Evolutionary conservation across 805 yeast genomes (phyloP).

Genomic region (Candida oleophila): DNA sequence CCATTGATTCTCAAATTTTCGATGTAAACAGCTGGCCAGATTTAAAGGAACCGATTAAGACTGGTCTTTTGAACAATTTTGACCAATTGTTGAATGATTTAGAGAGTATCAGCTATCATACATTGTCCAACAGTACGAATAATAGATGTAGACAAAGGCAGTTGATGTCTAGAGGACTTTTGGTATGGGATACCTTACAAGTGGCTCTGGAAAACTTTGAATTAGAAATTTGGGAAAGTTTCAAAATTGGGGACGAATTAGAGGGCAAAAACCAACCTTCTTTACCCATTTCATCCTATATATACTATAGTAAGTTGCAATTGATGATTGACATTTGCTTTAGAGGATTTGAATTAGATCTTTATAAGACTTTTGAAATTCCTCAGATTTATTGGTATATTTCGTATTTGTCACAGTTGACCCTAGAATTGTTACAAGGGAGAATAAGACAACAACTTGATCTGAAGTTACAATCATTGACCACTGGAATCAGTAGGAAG

Average conservation of each 20-base stretch:
- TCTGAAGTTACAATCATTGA: constrained; percentile 32
- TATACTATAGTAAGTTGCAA: constrained; percentile 62
- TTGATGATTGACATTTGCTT: constrained; percentile 73
- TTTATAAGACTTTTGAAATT: constrained; percentile 71
- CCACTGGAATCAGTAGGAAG: constrained; percentile 34
- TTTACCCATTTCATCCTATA: constrained; percentile 70
- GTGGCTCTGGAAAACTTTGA: constrained; percentile 71
- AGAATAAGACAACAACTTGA: constrained; percentile 31
- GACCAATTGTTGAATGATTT: constrained; percentile 43
- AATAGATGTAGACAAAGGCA: constrained; percentile 86
- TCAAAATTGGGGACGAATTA: constrained; percentile 37
- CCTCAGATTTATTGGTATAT: constrained; percentile 69
- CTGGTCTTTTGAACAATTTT: constrained; percentile 11
- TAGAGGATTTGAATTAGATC: constrained; percentile 72
- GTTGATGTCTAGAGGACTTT: constrained; percentile 53
- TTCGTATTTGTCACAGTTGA: constrained; percentile 43
- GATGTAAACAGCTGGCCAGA: constrained; percentile 20
- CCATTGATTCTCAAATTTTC: constrained; percentile 33
- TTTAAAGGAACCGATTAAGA: constrained; percentile 9
- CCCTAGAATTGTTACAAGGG: constrained; percentile 45
- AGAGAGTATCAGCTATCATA: constrained; percentile 40
- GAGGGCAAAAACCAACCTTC: constrained; percentile 36
- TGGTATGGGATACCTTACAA: constrained; percentile 77
- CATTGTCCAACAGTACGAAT: constrained; percentile 32
- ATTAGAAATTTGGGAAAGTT: constrained; percentile 32